Conservation (phyloP, 768 basidiomycete genomes). For the Boletus reticuloceps region DNA sequence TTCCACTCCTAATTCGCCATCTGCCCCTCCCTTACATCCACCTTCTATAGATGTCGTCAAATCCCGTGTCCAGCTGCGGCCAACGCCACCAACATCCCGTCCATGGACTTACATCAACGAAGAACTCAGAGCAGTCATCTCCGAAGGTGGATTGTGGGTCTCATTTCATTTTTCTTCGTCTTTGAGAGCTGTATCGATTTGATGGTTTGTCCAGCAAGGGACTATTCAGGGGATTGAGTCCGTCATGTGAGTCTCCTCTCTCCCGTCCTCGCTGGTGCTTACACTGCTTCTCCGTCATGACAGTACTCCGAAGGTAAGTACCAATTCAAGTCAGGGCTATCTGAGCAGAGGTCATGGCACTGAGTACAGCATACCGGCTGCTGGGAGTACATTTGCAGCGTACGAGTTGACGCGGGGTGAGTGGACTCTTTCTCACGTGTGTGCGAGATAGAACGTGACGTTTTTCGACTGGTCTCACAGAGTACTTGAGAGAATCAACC, state of each 20-base stretch:
- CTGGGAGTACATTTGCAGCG: constrained; percentile 85
- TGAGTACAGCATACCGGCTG: constrained; percentile 76
- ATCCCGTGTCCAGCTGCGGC: constrained; percentile 81
- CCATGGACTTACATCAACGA: constrained; percentile 73
- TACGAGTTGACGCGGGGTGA: constrained; percentile 80
- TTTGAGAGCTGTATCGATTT: background rate
- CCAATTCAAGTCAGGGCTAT: background rate
- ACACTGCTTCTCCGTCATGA: background rate
- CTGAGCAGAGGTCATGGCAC: background rate
- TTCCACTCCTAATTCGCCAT: background rate
- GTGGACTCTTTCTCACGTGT: constrained; percentile 10
- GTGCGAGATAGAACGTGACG: background rate
- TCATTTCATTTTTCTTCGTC: background rate
- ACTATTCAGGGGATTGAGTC: constrained; percentile 71
- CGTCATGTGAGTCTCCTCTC: constrained; percentile 55
- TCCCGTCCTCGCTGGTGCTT: background rate
- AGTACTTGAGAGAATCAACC: constrained; percentile 25
- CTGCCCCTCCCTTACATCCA: background rate
- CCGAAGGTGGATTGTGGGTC: constrained; percentile 72
- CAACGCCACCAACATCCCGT: constrained; percentile 68
- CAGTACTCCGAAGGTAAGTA: constrained; percentile 62
- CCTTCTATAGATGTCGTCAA: constrained; percentile 79
- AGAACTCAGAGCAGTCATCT: constrained; percentile 65
- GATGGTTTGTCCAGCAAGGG: constrained; percentile 39
- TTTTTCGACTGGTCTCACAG: background rate